These are phyloP conservation scores for Aquilaria yunnanensis DNA, from an alignment of 345 rosid species.

Conservation along the genomic window DNA sequence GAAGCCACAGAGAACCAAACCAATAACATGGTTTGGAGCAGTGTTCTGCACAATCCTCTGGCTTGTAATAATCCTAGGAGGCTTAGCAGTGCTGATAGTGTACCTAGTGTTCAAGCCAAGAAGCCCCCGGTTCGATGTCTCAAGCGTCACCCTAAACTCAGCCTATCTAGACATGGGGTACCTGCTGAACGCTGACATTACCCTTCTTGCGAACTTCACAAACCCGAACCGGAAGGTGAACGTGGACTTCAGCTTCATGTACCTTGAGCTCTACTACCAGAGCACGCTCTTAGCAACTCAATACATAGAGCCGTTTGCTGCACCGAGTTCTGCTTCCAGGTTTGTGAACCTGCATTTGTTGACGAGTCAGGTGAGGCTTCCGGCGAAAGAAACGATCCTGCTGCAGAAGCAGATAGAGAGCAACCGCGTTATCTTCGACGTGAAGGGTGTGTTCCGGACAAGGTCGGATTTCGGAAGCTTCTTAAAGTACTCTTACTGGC, in stretches of 20 bases:
- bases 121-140: constrained; percentile 52
- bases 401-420: constrained; percentile 44
- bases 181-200: constrained; percentile 63
- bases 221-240: constrained; percentile 75
- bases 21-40: constrained; percentile 39
- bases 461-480: constrained; percentile 57
- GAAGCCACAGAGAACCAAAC: constrained; percentile 22
- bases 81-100: constrained; percentile 57
- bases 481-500: constrained; percentile 63
- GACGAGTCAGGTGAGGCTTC: constrained; percentile 71
- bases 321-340: constrained; percentile 34
- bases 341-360: constrained; percentile 49
- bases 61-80: constrained; percentile 49
- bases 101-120: constrained; percentile 78
- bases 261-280: constrained; percentile 62
- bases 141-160: constrained; percentile 62
- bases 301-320: constrained; percentile 63
- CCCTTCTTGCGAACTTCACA: constrained; percentile 71
- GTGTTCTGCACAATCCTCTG: constrained; percentile 56
- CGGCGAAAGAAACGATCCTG: constrained; percentile 29
- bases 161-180: constrained; percentile 69
- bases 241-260: constrained; percentile 60
- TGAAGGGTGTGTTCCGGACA: constrained; percentile 66
- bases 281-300: constrained; percentile 54
- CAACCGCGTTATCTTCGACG: constrained; percentile 42